Conservation (phyloP, 2,329 filamentous ascomycete species). For the Aspergillus terreus region DNA sequence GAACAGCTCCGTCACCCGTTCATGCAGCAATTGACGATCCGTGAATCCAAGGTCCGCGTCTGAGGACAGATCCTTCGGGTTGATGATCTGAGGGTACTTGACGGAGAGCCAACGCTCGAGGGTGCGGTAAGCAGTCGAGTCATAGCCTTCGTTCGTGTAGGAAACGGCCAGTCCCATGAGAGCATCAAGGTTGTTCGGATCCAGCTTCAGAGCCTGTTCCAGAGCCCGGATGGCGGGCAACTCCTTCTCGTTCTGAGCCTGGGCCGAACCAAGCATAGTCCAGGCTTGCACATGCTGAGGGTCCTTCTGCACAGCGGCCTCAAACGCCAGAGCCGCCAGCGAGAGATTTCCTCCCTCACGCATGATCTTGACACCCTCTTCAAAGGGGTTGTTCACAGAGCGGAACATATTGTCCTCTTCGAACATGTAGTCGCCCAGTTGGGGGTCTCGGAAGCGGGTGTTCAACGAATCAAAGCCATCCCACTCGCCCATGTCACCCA, state of each 20-base stretch:
- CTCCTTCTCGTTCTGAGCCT: slow-evolving; percentile 98
- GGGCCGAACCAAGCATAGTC: slow-evolving; percentile 85
- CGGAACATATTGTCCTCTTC: slow-evolving; percentile 91
- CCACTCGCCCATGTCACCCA: slow-evolving; percentile 78
- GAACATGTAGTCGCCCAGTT: slow-evolving; percentile 87
- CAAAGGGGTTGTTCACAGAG: slow-evolving; percentile 77
- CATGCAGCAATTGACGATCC: slow-evolving; percentile 82
- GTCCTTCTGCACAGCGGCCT: slow-evolving; percentile 89
- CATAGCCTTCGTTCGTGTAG: slow-evolving; percentile 98
- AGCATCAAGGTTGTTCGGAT: slow-evolving; percentile 80
- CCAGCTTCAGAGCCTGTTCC: slow-evolving; percentile 83
- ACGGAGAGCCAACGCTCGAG: slow-evolving; percentile 95
- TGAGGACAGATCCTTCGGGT: slow-evolving; percentile 67
- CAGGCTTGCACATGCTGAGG: slow-evolving; percentile 86
- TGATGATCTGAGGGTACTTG: slow-evolving; percentile 82
- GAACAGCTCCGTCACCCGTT: slow-evolving; percentile 85
- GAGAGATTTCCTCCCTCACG: slow-evolving; percentile 90
- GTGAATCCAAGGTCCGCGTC: slow-evolving; percentile 89
- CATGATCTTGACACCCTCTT: slow-evolving; percentile 91
- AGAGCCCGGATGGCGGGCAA: slow-evolving; percentile 90
- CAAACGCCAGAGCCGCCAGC: slow-evolving; percentile 87
- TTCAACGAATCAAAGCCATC: slow-evolving; percentile 67
- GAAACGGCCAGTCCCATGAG: slow-evolving; percentile 95
- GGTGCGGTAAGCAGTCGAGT: slow-evolving; percentile 92
- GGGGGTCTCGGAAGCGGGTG: slow-evolving; percentile 69